phyloP scores from a whole-genome alignment of 768 basidiomycete genomes.

The Ramaria sp. region DNA sequence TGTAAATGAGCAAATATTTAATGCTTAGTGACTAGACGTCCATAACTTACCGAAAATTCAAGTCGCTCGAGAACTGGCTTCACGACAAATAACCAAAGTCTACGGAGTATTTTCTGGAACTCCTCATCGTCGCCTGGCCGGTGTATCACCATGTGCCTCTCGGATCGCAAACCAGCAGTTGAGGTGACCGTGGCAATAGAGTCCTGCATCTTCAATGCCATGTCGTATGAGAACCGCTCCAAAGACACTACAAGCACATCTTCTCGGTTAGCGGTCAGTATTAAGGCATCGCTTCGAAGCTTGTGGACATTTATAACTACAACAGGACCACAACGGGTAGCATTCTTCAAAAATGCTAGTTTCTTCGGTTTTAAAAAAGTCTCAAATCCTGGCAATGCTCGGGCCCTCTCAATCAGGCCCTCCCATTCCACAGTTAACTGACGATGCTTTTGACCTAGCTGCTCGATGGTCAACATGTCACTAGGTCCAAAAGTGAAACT shows the following conservation, averaged over 20 bases:
- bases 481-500: background rate
- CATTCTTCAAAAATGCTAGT: conserved; percentile 19
- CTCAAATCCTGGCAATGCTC: conserved; percentile 22
- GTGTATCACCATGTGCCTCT: conserved; percentile 2
- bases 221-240: background rate
- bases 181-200: background rate
- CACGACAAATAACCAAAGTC: conserved; percentile 4
- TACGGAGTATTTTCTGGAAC: background rate
- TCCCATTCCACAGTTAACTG: conserved; percentile 11
- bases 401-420: conserved; percentile 17
- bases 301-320: conserved; percentile 24
- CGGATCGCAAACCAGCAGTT: background rate
- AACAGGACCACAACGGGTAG: conserved; percentile 24
- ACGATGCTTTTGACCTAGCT: conserved; percentile 3
- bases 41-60: background rate
- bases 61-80: conserved; percentile 9
- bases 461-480: background rate
- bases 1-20: background rate
- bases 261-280: conserved; percentile 14
- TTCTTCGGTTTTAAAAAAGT: conserved; percentile 19
- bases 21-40: background rate
- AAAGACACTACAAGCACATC: conserved; percentile 10
- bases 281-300: conserved; percentile 28
- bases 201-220: background rate
- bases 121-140: too few relatives aligned